Evolutionary conservation across 2,329 filamentous ascomycete species (phyloP), one percentile per base, ranked within the genome.

Genomic region (Penicillium italicum): DNA sequence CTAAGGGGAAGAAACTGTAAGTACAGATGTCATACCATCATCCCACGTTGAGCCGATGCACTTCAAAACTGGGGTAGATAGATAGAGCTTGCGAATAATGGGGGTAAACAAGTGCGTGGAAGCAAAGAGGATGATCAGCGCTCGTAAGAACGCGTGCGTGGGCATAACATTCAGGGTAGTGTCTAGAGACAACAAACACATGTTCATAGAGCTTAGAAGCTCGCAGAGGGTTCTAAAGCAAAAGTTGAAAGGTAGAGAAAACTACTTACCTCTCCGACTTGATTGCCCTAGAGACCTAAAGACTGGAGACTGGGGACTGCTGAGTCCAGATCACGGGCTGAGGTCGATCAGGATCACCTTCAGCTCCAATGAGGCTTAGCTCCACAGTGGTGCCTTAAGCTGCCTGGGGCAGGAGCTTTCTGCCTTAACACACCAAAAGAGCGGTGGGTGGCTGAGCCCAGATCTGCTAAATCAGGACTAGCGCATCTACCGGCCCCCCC

Each of bases 61-160:
- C n/a, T 36, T 55, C 41, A 43, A 55, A 34, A 48, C 51, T 59
- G 56, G 60, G 37, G 18, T 34, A 34, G 58, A 40, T 24, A 49
- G 43, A 46, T 59, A 30, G 49, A 45, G 55, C 60, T 49, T 48
- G 42, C 43, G 45, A 54, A 56, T 55, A 60, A 56, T 61, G 54
- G 57, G 41, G 50, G 52, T 59, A 62, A 60, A 68, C 57, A 61
- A 67, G 72, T 75, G 72, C 72, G 72, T 75, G 72, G 72, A 67
- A 74, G 72, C 69, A 75, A 69, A 60, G 45, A 53, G 50, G 52
- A 54, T 48, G 60, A 61, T 62, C 58, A 51, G 43, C 56, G 57
- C 66, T 59, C 56, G 53, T 52, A 56, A 50, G 57, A 52, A 56
- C 53, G 59, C 55, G 72, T 74, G 72, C 72, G 72, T 75, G 72